Conservation (phyloP, 2,329 filamentous ascomycete species). For the Apiospora arundinis region DNA sequence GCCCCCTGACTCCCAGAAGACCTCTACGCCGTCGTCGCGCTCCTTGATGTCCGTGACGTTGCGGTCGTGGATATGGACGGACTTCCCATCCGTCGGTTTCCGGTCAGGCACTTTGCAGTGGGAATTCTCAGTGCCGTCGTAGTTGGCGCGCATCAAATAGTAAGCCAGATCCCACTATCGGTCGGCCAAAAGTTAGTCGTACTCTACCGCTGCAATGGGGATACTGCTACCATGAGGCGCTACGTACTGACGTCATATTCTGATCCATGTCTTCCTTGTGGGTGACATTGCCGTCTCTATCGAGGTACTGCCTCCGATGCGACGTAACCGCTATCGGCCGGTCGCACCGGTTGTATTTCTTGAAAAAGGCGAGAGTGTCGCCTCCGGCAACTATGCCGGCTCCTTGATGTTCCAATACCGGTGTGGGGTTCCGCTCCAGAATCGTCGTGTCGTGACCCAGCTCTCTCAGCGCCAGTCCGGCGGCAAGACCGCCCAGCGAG, state of each 20-base stretch:
- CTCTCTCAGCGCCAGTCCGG: conserved; percentile 47
- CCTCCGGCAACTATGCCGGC: conserved; percentile 54
- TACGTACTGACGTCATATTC: conserved; percentile 48
- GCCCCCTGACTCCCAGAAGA: conserved; percentile 42
- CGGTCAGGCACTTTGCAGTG: conserved; percentile 40
- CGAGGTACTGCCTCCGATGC: conserved; percentile 41
- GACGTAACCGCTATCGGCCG: conserved; percentile 41
- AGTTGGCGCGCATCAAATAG: conserved; percentile 50
- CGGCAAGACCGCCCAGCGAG: conserved; percentile 48
- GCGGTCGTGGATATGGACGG: conserved; percentile 41
- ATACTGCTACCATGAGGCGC: too few species aligned
- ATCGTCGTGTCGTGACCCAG: conserved; percentile 50
- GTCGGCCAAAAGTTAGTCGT: neutral
- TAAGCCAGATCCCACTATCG: conserved; percentile 51
- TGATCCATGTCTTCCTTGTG: conserved; percentile 44
- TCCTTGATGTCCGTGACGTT: conserved; percentile 39
- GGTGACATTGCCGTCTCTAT: conserved; percentile 40
- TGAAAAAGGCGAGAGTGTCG: conserved; percentile 49
- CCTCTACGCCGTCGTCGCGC: conserved; percentile 32
- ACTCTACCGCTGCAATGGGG: too few species aligned
- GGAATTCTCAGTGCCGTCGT: conserved; percentile 44
- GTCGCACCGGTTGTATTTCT: conserved; percentile 46
- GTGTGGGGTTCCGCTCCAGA: conserved; percentile 49
- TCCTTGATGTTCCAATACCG: conserved; percentile 54
- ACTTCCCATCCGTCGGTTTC: conserved; percentile 36